A percentile compares a stretch with the other conserved stretches of the same genome.
phyloP scores from a whole-genome alignment of 805 yeast species.

The Priceomyces castillae region DNA sequence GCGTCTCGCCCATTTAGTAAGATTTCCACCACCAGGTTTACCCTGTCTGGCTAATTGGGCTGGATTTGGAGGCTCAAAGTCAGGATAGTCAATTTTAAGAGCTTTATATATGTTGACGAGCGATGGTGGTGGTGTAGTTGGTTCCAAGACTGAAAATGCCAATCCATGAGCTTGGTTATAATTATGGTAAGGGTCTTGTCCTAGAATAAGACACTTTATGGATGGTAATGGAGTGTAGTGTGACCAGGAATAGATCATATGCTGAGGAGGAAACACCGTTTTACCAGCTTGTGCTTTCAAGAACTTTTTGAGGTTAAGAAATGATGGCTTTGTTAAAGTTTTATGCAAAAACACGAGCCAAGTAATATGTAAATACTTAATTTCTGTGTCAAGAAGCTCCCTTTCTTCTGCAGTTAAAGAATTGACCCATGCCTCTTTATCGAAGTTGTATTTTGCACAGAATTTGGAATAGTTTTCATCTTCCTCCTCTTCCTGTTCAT shows the following conservation, averaged over 20 bases:
- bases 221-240: conserved; percentile 71
- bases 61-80: conserved; percentile 56
- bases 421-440: conserved; percentile 52
- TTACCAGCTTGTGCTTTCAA: conserved; percentile 45
- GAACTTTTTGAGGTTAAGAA: conserved; percentile 67
- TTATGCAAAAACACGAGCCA: conserved; percentile 72
- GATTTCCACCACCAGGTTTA: conserved; percentile 54
- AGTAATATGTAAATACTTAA: conserved; percentile 63
- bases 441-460: conserved; percentile 30
- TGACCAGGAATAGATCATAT: conserved; percentile 89
- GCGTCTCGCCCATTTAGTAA: conserved; percentile 79
- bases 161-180: conserved; percentile 92
- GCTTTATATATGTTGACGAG: conserved; percentile 83
- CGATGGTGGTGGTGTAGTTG: conserved; percentile 80
- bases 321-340: conserved; percentile 84
- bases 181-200: conserved; percentile 97
- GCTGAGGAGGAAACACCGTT: conserved; percentile 74
- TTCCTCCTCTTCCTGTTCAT: not conserved
- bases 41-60: conserved; percentile 20
- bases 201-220: conserved; percentile 78
- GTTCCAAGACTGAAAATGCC: conserved; percentile 87
- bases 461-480: conserved; percentile 12
- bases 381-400: conserved; percentile 61
- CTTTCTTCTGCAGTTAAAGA: conserved; percentile 47
- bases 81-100: conserved; percentile 60